A percentile compares a stretch with the other conserved stretches of the same genome.
These are phyloP conservation scores for Mycena sanguinolenta DNA, from an alignment of 768 basidiomycete species.

Conservation along the genomic window DNA sequence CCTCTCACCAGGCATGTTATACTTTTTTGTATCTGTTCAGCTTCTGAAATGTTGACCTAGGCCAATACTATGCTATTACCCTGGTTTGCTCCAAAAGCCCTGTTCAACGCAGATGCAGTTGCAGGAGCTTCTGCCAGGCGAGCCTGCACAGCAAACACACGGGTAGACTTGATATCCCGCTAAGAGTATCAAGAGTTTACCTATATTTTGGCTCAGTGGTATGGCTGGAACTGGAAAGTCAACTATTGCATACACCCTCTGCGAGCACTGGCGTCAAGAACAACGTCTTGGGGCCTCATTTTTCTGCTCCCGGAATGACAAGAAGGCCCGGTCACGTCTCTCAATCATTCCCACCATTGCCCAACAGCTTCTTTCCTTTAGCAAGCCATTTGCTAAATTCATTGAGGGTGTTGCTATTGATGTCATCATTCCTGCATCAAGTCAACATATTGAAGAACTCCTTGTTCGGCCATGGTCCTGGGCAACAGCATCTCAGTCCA, in stretches of 20 bases:
- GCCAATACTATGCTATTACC: no score
- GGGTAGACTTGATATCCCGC: neutral
- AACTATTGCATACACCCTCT: neutral
- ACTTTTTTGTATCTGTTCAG: no score
- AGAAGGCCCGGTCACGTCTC: neutral
- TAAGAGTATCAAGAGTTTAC: neutral
- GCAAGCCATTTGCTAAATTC: no score
- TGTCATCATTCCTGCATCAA: neutral
- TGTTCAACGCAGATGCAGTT: no score
- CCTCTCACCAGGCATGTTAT: no score
- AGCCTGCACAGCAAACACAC: no score
- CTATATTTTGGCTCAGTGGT: neutral
- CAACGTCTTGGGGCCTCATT: neutral
- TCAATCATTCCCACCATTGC: constrained; percentile 11
- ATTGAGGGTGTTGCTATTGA: neutral
- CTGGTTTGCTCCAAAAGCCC: no score
- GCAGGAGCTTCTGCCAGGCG: no score
- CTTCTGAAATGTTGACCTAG: no score
- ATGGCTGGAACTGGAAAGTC: neutral
- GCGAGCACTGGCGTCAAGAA: neutral
- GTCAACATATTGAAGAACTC: neutral
- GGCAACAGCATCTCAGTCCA: neutral
- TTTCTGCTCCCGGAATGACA: constrained; percentile 13
- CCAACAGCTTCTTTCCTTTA: neutral
- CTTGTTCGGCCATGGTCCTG: neutral